phyloP scores from a whole-genome alignment of 2,329 filamentous ascomycete genomes.

The Dryadomyces sulphureus region DNA sequence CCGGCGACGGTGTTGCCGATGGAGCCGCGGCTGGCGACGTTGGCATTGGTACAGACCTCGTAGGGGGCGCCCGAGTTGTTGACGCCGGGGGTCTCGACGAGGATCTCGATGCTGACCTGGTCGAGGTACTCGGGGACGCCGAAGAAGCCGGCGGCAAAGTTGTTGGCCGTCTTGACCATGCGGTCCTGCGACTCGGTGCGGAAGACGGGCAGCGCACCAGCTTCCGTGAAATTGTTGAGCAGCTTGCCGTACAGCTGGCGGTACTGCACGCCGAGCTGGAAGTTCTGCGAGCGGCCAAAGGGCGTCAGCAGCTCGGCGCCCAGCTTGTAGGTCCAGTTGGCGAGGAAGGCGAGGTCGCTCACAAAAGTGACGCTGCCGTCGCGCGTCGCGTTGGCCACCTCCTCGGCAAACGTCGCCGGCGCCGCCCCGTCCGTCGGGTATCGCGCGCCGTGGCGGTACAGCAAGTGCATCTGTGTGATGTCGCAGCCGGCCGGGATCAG shows the following conservation, averaged over 20 bases:
- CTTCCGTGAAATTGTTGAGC: conserved; percentile 26
- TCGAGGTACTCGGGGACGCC: conserved; percentile 19
- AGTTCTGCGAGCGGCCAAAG: conserved; percentile 25
- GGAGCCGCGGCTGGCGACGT: conserved; percentile 10
- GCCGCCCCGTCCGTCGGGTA: conserved; percentile 17
- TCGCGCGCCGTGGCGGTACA: conserved; percentile 20
- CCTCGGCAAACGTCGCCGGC: conserved; percentile 17
- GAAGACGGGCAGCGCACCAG: conserved; percentile 23
- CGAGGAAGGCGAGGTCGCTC: conserved; percentile 16
- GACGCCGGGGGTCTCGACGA: conserved; percentile 15
- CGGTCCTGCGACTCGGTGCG: conserved; percentile 18
- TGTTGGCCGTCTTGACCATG: conserved; percentile 16
- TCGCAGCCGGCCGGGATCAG: conserved; percentile 16
- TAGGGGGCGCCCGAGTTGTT: conserved; percentile 6
- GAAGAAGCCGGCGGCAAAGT: conserved; percentile 14
- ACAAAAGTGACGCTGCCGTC: conserved; percentile 17
- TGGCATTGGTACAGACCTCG: conserved; percentile 3
- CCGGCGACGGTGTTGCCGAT: conserved; percentile 14
- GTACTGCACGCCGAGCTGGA: conserved; percentile 23
- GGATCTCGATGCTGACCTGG: conserved; percentile 19
- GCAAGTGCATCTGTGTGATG: conserved; percentile 17
- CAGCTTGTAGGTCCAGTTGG: conserved; percentile 20
- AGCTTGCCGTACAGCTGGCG: conserved; percentile 26
- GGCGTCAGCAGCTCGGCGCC: conserved; percentile 21
- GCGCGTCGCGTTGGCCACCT: conserved; percentile 19